A percentile compares a stretch with the other conserved stretches of the same genome.
phyloP scores from a whole-genome alignment of 2,329 filamentous ascomycete genomes.

The Parafenestella ontariensis region DNA sequence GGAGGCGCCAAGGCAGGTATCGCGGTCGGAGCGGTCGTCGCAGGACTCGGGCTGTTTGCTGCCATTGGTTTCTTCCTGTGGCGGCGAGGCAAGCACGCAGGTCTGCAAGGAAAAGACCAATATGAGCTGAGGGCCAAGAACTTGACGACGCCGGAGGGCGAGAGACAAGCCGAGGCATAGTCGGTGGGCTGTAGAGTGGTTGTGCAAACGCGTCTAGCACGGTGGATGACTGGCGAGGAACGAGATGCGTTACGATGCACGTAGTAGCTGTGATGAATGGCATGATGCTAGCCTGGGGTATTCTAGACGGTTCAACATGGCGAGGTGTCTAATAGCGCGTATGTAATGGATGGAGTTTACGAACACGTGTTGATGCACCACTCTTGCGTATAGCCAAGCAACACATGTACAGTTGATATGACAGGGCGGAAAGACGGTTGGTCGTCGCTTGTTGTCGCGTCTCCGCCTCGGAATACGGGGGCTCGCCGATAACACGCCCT shows the following conservation, averaged over 20 bases:
- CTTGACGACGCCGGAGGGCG: constrained; percentile 10
- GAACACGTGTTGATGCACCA: no score
- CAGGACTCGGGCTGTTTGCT: constrained; percentile 26
- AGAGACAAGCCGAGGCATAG: background rate
- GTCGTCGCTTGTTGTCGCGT: no score
- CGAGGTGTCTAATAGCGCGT: no score
- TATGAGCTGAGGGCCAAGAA: constrained; percentile 36
- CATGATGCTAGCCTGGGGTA: no score
- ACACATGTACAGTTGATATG: no score
- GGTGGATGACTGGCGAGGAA: background rate
- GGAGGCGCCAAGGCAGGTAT: constrained; percentile 54
- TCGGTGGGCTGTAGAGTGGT: background rate
- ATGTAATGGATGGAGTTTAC: no score
- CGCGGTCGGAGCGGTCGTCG: constrained; percentile 44
- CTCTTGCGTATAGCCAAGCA: no score
- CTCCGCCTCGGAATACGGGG: background rate
- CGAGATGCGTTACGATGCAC: background rate
- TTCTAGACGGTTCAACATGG: background rate
- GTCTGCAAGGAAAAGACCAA: constrained; percentile 27
- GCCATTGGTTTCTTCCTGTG: constrained; percentile 31
- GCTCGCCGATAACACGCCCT: background rate
- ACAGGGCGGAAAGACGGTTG: no score
- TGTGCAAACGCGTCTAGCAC: background rate
- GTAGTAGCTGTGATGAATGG: background rate
- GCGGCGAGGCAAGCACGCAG: constrained; percentile 24